phyloP scores from a whole-genome alignment of 2,329 filamentous ascomycete genomes.

The Trichoderma koningiopsis region DNA sequence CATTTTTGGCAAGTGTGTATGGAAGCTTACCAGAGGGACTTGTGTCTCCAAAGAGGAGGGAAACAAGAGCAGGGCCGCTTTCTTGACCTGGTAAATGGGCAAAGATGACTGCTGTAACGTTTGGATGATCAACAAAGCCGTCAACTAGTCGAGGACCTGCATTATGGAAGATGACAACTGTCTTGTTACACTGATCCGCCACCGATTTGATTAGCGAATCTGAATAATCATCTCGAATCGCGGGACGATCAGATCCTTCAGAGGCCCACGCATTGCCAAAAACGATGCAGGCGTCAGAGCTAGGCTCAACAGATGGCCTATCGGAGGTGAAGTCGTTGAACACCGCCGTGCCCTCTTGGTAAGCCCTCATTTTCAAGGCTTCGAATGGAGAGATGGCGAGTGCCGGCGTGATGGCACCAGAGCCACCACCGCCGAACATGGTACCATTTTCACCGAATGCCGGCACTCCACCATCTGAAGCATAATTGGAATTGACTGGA shows the following conservation, averaged over 20 bases:
- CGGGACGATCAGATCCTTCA: conserved; percentile 68
- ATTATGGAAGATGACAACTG: conserved; percentile 67
- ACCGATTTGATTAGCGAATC: conserved; percentile 60
- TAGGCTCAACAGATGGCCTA: conserved; percentile 51
- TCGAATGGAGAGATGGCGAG: conserved; percentile 57
- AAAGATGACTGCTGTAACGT: conserved; percentile 65
- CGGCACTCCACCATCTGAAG: background rate
- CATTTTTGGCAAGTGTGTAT: conserved; percentile 61
- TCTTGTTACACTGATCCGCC: conserved; percentile 61
- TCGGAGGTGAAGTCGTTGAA: conserved; percentile 60
- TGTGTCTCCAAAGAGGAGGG: conserved; percentile 59
- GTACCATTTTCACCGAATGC: conserved; percentile 51
- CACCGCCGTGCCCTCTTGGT: conserved; percentile 58
- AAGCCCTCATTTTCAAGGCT: conserved; percentile 54
- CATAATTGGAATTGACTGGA: conserved; percentile 2
- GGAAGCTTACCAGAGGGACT: conserved; percentile 62
- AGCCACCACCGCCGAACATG: conserved; percentile 47
- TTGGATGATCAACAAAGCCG: conserved; percentile 62
- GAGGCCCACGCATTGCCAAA: conserved; percentile 70
- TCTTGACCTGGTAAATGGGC: conserved; percentile 68
- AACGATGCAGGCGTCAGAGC: conserved; percentile 66
- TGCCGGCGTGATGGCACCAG: conserved; percentile 50
- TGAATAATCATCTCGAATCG: conserved; percentile 66
- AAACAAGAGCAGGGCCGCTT: conserved; percentile 57
- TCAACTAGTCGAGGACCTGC: conserved; percentile 63